Base-by-base conservation (phyloP, 768 basidiomycete species). In the Boletales sp. region DNA sequence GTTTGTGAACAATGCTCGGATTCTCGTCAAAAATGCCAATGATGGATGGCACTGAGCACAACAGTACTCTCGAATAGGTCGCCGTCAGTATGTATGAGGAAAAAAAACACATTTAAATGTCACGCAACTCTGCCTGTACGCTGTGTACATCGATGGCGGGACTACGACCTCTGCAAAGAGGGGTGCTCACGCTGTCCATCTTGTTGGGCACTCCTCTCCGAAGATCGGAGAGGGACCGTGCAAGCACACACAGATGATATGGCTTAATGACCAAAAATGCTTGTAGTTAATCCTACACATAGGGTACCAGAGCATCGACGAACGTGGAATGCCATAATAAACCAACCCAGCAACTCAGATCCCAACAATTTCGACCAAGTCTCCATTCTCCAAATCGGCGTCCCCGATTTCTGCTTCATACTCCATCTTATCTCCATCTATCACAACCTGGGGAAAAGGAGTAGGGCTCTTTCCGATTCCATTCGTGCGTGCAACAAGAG, bases 1-100 rank as follows among this genome's bases (percentile, higher is more conserved):
- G 13, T 90, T 97, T 56, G 84, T 99, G 43, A 97, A 97, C 62
- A 94, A 97, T 56, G 83, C 90, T 4, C 78, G 97, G 53, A 93
- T 97, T 69, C 68, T 97, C 41, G 84, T 86, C 45, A 81, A 90
- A 58, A 97, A 95, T 68, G 79, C 81, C 6, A 73, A 55, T 11
- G 80, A 76, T n/a, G 71, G 71, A 24, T 81, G 75, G 78, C 69
- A 63, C 15, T 61, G 40, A 58, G 19, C 38, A 32, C 21, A 15
- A 15, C 6, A 34, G 13, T 13, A 15, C 12, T 4, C 30, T 12
- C 30, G 3, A n/a, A 27, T 17, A 31, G n/a, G n/a, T n/a, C n/a
- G n/a, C n/a, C n/a, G n/a, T n/a, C n/a, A n/a, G n/a, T n/a, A n/a
- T n/a, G n/a, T n/a, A n/a, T n/a, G n/a, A n/a, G n/a, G n/a, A n/a